Evolutionary conservation across 306 rosid species (phyloP), one percentile per base, ranked within the genome.

Genomic region (Rosa persica): DNA sequence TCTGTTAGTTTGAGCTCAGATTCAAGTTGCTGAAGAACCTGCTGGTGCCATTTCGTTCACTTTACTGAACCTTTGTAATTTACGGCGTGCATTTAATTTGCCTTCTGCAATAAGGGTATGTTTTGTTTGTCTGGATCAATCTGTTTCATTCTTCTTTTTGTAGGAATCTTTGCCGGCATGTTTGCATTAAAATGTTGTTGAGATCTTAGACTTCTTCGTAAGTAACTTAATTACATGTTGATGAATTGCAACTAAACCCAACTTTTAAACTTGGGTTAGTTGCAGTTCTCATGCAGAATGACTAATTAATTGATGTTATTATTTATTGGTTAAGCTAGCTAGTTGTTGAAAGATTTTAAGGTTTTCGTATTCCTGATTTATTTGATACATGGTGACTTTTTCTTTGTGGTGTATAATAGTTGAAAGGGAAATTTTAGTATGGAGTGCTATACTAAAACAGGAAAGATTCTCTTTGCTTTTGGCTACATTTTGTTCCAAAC

Each of bases 401-500:
- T 13, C 19, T 36, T 34, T 22, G 30, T 38, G 46, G 62, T 70
- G 58, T 70, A 12, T 12, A 22, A 54, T 77, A 30, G 47, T n/a
- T 48, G 42, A 12, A 5, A 44, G 15, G 5, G 55, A 68, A 27
- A 51, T 22, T 38, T 44, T 65, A 72, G 5, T 4, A 19, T n/a
- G 30, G 39, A 76, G 27, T 70, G 54, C 12, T 30, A 15, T 27
- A 55, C 48, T n/a, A 74, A 83, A 88, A 66, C 12, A 15, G 49
- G 84, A 76, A 86, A 83, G 79, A 49, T 79, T 80, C 49, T 76
- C 40, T 76, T 64, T 6, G 9, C 38, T 38, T 79, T 42, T 57
- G 38, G 43, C 82, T 36, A 30, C 82, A 70, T 43, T 61, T 36
- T 60, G 78, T 80, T 83, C 77, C 34, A 15, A 17, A 70, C 81